Evolutionary conservation across 1,284 basidiomycete species (phyloP).

Genomic region (Prillingera fragicola): DNA sequence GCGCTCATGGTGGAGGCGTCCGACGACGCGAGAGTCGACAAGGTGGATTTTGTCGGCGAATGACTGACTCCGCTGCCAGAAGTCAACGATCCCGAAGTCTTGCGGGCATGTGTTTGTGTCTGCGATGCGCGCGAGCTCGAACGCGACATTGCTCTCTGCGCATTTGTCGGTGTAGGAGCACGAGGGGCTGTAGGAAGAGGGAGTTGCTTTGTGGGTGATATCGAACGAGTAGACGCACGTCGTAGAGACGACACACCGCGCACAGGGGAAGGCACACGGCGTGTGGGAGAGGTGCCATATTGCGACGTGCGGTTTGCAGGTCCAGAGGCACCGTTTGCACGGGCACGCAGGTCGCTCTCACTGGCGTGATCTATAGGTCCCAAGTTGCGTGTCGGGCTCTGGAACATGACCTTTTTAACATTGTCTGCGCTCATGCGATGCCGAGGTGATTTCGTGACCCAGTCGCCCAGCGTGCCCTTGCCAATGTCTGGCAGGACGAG

Average conservation of each 20-base stretch:
- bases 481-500: background rate
- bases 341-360: constrained; percentile 10
- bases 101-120: constrained; percentile 6
- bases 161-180: background rate
- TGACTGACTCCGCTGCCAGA: constrained; percentile 1
- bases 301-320: background rate
- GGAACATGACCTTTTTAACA: constrained; percentile 18
- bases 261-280: too few species aligned
- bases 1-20: constrained; percentile 6
- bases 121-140: constrained; percentile 4
- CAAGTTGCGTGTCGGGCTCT: constrained; percentile 4
- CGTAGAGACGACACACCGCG: background rate
- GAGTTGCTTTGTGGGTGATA: constrained; percentile 1
- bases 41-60: constrained; percentile 6
- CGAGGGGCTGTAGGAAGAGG: too few species aligned
- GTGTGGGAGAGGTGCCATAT: too few species aligned
- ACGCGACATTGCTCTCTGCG: constrained; percentile 2
- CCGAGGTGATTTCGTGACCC: constrained; percentile 3
- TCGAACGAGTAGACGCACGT: background rate
- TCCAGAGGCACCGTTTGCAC: constrained; percentile 1
- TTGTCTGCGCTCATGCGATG: constrained; percentile 13
- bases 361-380: constrained; percentile 1
- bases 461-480: constrained; percentile 2
- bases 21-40: constrained; percentile 7
- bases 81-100: background rate